These are phyloP conservation scores for Colletotrichum tamarilloi DNA, from an alignment of 2,329 filamentous ascomycete genomes.

Conservation along the genomic window DNA sequence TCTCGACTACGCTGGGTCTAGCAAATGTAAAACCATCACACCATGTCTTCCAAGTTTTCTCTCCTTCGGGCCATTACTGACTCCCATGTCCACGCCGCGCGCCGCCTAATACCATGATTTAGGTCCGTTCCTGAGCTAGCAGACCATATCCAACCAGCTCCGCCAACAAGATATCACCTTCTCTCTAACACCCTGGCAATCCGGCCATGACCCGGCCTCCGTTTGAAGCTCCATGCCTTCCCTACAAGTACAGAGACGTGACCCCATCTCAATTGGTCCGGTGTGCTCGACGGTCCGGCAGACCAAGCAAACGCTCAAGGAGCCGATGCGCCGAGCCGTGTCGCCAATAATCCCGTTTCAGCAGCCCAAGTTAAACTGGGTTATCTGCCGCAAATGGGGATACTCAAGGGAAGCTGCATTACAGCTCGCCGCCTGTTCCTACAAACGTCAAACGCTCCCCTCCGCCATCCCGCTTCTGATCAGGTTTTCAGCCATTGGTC, in stretches of 20 bases:
- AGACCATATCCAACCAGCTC: not conserved
- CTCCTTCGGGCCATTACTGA: not conserved
- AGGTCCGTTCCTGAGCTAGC: slow-evolving; percentile 29
- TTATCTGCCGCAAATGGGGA: slow-evolving; percentile 11
- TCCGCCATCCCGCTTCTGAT: slow-evolving; percentile 7
- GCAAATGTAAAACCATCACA: not conserved
- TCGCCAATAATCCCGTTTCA: slow-evolving; percentile 23
- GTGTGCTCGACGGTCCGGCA: not conserved
- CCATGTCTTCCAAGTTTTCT: not conserved
- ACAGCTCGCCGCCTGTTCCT: slow-evolving; percentile 12
- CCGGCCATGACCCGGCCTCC: not conserved
- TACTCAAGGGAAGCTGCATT: not conserved
- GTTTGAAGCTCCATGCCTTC: slow-evolving; percentile 15
- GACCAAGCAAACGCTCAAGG: not conserved
- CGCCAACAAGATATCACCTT: not conserved
- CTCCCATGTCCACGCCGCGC: not conserved
- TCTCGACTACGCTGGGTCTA: not conserved
- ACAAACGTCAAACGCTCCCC: slow-evolving; percentile 24
- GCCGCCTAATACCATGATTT: slow-evolving; percentile 5
- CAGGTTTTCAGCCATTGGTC: not conserved
- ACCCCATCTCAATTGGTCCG: not conserved
- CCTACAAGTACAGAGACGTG: not conserved
- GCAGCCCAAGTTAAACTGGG: not conserved
- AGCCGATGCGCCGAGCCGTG: slow-evolving; percentile 16
- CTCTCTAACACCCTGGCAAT: slow-evolving; percentile 2